Evolutionary conservation across 106 monocot genomes (phyloP).

Genomic region (Chionographis japonica): DNA sequence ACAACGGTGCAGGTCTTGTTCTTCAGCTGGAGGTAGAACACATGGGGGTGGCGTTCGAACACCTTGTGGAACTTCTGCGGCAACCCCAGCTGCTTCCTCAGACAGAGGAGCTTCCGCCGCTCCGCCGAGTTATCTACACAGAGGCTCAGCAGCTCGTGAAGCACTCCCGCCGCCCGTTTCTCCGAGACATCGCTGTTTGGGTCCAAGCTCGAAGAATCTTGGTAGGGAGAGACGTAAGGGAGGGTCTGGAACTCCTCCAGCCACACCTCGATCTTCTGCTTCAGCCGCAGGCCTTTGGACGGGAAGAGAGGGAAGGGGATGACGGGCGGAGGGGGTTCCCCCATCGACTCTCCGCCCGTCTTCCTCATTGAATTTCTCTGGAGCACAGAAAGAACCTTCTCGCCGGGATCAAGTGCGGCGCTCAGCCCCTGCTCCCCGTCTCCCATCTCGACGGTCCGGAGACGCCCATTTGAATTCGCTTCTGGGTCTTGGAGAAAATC

Average conservation of each 20-base stretch:
- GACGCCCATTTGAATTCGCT: constrained; percentile 25
- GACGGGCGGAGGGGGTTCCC: neutral
- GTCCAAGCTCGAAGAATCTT: constrained; percentile 35
- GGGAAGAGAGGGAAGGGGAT: constrained; percentile 60
- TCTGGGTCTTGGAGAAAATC: constrained; percentile 38
- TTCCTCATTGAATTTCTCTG: constrained; percentile 30
- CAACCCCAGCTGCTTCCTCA: constrained; percentile 54
- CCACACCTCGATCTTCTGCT: constrained; percentile 63
- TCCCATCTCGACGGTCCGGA: constrained; percentile 30
- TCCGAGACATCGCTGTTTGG: constrained; percentile 44
- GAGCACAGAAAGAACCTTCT: constrained; percentile 30
- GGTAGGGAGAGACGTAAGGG: constrained; percentile 67
- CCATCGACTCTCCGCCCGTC: neutral
- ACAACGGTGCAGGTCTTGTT: constrained; percentile 85
- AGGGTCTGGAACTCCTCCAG: constrained; percentile 57
- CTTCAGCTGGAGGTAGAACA: constrained; percentile 82
- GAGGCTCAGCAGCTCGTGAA: constrained; percentile 66
- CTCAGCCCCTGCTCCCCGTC: constrained; percentile 39
- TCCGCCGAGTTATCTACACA: constrained; percentile 74
- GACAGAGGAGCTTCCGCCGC: constrained; percentile 65
- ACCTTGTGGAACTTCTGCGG: constrained; percentile 63
- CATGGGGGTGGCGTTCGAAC: constrained; percentile 76
- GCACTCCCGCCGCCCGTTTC: constrained; percentile 61
- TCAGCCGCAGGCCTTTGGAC: constrained; percentile 71
- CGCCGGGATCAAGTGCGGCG: neutral